Evolutionary conservation across 2,329 filamentous ascomycete genomes (phyloP), one percentile per base, ranked within the genome.

Genomic region (Nannizziopsis barbatae): DNA sequence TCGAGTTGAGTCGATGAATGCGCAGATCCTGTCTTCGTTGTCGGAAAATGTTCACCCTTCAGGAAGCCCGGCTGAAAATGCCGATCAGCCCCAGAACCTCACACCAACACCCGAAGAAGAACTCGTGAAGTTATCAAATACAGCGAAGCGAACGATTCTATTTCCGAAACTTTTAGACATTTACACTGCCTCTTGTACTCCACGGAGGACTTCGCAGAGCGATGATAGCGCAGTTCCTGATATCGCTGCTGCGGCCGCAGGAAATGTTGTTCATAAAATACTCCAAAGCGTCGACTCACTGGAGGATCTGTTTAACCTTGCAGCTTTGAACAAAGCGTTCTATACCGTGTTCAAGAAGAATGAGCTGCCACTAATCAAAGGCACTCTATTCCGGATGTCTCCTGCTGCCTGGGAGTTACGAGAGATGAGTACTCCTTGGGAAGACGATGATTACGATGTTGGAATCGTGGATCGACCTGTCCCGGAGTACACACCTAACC

Each of bases 401-500:
- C 70, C 76, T 5, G 69, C 78, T 1, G 76, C 76, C 0, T 80
- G 75, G 75, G 78, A 81, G 55, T 65, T 77, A 42, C 72, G 76
- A 11, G 75, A 81, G 55, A 75, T 77, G 61, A 73, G 71, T 42
- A 72, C 73, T 31, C 75, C 75, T 1, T 71, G 71, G 55, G 65
- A 67, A 46, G 67, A 65, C 36, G 64, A 70, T 44, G 62, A 60
- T 57, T 60, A 64, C 49, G 55, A 60, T 12, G 58, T 68, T 27
- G 68, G 74, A 27, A 70, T 67, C 22, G 40, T 42, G 12, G 71
- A 71, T 36, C 62, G 65, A 3, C 71, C 69, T 5, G 65, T 70
- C 14, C 70, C 72, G 1, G 75, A 76, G 44, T 77, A 79, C 53
- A 75, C 73, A 0, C 70, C 77, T 1, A 58, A 63, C 1, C 62